A percentile compares a stretch with the other conserved stretches of the same genome.
Conservation (phyloP, 306 rosid species). For the Lathyrus oleraceus region DNA sequence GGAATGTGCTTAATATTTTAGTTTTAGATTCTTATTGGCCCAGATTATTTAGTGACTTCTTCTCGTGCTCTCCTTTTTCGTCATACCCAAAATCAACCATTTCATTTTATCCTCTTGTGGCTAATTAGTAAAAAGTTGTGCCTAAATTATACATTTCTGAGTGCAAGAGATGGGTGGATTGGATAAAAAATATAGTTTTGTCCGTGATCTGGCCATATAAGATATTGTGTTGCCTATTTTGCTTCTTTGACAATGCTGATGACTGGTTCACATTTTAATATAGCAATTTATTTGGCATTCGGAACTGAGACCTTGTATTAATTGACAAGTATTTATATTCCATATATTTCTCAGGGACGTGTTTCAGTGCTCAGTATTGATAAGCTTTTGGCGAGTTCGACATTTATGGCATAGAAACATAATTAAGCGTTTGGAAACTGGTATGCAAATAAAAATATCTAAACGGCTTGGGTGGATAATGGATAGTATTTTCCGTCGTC, state of each 20-base stretch:
- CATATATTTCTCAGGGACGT: conserved; percentile 70
- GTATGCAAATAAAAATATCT: conserved; percentile 65
- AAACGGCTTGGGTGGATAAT: conserved; percentile 59
- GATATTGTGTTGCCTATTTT: conserved; percentile 19
- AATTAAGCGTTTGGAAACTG: conserved; percentile 54
- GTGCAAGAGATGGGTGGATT: background rate
- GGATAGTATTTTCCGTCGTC: conserved; percentile 56
- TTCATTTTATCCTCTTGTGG: conserved; percentile 11
- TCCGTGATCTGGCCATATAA: conserved; percentile 28
- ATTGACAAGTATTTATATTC: background rate
- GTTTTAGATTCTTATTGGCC: conserved; percentile 23
- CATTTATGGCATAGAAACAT: conserved; percentile 38
- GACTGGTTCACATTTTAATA: conserved; percentile 12
- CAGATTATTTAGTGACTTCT: conserved; percentile 15
- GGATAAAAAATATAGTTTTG: background rate
- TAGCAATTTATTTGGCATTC: conserved; percentile 1
- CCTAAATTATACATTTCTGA: background rate
- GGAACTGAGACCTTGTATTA: background rate
- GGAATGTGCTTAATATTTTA: conserved; percentile 7
- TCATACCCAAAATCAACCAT: conserved; percentile 18
- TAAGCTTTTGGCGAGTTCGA: conserved; percentile 82
- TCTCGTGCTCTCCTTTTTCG: conserved; percentile 13
- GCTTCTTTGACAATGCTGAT: conserved; percentile 31
- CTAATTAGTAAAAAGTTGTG: conserved; percentile 8
- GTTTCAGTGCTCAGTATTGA: conserved; percentile 73